Conservation (phyloP, 208 protist genomes). For the Willaertia magna region DNA sequence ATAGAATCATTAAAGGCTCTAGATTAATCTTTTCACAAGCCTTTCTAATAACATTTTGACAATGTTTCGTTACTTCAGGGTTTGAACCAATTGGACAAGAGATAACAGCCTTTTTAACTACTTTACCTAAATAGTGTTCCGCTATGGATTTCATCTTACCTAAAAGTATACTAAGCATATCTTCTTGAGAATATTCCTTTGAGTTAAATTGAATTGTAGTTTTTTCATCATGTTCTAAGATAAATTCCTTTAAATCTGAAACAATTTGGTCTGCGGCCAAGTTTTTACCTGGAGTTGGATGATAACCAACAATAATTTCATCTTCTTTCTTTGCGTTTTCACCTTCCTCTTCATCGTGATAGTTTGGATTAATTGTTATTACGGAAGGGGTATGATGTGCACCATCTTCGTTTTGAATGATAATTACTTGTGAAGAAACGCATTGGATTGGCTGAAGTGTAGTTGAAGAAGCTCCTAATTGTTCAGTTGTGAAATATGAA, state of each 20-base stretch:
- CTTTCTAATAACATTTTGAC: slow-evolving; percentile 91
- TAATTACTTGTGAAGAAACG: not conserved
- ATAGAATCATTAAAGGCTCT: slow-evolving; percentile 70
- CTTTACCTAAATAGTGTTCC: slow-evolving; percentile 80
- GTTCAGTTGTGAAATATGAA: not conserved
- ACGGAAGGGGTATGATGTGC: not conserved
- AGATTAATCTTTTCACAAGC: slow-evolving; percentile 69
- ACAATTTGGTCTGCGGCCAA: not conserved
- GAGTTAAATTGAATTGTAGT: not conserved
- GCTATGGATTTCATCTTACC: slow-evolving; percentile 83
- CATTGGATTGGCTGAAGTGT: not conserved
- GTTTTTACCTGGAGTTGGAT: not conserved
- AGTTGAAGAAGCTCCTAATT: not conserved
- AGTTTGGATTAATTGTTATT: not conserved
- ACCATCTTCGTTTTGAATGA: slow-evolving; percentile 8
- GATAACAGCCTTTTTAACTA: slow-evolving; percentile 81
- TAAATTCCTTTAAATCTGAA: not conserved
- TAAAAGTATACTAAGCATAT: slow-evolving; percentile 80
- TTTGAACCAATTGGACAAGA: slow-evolving; percentile 87
- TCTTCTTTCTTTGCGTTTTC: not conserved
- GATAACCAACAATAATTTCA: not conserved
- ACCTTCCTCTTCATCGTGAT: not conserved
- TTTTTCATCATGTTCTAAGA: not conserved
- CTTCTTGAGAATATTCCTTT: slow-evolving; percentile 41
- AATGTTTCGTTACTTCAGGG: too few species aligned